A percentile compares a stretch with the other conserved stretches of the same genome.
phyloP scores from a whole-genome alignment of 148 eudicot genomes.

The Heliosperma pusillum region DNA sequence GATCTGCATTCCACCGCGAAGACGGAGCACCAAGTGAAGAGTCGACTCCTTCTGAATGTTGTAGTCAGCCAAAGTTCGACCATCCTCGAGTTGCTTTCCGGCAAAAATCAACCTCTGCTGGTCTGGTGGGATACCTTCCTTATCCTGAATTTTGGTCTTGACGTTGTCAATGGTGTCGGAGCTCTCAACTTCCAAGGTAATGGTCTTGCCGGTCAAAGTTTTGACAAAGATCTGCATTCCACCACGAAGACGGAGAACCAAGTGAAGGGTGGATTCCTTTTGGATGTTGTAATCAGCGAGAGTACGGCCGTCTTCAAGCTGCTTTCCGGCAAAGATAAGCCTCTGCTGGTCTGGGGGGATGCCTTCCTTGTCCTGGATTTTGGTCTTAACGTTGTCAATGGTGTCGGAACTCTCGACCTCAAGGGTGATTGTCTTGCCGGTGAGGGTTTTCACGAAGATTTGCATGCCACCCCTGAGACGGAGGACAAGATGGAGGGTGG shows the following conservation, averaged over 20 bases:
- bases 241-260: neutral
- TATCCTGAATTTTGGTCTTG: too few relatives aligned
- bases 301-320: slow-evolving; percentile 19
- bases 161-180: too few relatives aligned
- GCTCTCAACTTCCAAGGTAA: too few relatives aligned
- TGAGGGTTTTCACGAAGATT: slow-evolving; percentile 29
- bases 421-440: slow-evolving; percentile 12
- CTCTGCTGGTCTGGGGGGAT: too few relatives aligned
- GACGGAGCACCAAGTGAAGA: slow-evolving; percentile 14
- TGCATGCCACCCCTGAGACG: slow-evolving; percentile 12
- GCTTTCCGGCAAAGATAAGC: too few relatives aligned
- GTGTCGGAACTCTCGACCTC: too few relatives aligned
- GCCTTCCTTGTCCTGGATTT: too few relatives aligned
- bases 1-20: too few relatives aligned
- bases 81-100: slow-evolving; percentile 8
- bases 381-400: too few relatives aligned
- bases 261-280: neutral
- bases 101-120: neutral
- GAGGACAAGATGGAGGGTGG: neutral
- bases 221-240: too few relatives aligned
- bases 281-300: neutral
- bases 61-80: slow-evolving; percentile 8
- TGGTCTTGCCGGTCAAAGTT: too few relatives aligned
- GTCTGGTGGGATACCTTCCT: too few relatives aligned
- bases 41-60: neutral